Conservation (phyloP, 176 grass and related monocot species). For the Triticum turgidum region DNA sequence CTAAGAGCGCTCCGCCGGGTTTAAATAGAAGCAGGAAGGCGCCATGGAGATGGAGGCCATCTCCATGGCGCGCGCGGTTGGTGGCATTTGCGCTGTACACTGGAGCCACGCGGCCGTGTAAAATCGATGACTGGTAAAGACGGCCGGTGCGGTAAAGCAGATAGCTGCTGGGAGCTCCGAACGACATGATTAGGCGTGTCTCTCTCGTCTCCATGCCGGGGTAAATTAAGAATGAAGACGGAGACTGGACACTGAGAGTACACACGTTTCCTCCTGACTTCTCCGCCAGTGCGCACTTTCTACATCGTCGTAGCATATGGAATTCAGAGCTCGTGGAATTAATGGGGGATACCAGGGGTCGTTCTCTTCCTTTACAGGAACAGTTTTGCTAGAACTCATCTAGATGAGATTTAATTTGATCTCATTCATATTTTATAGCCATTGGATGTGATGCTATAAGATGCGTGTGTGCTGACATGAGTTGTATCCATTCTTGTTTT, state of each 20-base stretch:
- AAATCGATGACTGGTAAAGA: background rate
- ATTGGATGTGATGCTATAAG: no score
- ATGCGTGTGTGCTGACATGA: no score
- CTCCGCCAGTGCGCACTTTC: background rate
- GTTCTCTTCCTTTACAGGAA: no score
- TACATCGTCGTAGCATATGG: no score
- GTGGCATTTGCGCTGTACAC: background rate
- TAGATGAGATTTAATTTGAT: no score
- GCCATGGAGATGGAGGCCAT: no score
- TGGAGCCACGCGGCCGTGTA: background rate
- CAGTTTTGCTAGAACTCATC: no score
- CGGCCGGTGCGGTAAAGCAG: background rate
- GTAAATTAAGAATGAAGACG: background rate
- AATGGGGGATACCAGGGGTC: no score
- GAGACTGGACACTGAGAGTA: background rate
- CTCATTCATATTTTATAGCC: no score
- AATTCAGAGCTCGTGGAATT: no score
- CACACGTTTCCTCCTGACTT: background rate
- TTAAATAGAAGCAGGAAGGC: constrained; percentile 4
- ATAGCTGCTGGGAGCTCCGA: no score
- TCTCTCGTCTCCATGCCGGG: background rate
- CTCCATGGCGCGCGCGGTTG: background rate
- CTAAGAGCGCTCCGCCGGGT: background rate
- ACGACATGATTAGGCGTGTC: background rate
- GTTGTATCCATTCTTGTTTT: no score